Base-by-base conservation (phyloP, 176 grass and related monocot species). In the Leersia perrieri region DNA sequence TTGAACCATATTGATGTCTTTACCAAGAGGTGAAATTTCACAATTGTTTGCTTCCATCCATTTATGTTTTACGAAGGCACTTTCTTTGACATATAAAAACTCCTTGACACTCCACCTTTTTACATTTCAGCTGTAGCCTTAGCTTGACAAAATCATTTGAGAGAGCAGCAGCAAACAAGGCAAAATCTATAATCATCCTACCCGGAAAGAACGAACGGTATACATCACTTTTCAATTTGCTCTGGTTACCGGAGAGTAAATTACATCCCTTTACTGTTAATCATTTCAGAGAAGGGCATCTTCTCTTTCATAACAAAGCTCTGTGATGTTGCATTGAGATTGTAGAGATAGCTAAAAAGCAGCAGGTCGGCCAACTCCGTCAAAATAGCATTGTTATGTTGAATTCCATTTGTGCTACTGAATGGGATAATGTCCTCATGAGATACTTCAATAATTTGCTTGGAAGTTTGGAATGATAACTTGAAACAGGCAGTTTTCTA, bases 121-220 rank as follows among this genome's bases (percentile, higher is more conserved):
- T 28, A 85, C 53, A 85, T 86, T 85, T 80, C 88, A 98, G 96
- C 63, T 93, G 90, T 79, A 98, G 92, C 73, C 86, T 98, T 83
- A 91, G 90, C 63, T 33, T 98, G 90, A 91, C 96, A 90, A 95
- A 86, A 80, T 98, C 96, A 80, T 98, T 95, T 70, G 96, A 98
- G 76, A 93, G 92, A 84, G 96, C 96, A 44, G 90, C 96, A 73
- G 96, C 90, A 86, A 85, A 93, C 83, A 98, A 86, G 89, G 96
- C 92, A 83, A 92, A 89, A 66, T 90, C 92, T 62, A 91, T 98
- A 70, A 93, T 98, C 68, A 98, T 98, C 74, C 87, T 98, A 63
- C 82, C 86, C 26, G 12, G 79, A 51, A 93, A 93, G 66, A 91
- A 93, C 22, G 88, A 98, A 65, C 51, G 96, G 96, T 98, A 77